Conservation (phyloP, 2,329 filamentous ascomycete genomes). For the Colletotrichum simmondsii region DNA sequence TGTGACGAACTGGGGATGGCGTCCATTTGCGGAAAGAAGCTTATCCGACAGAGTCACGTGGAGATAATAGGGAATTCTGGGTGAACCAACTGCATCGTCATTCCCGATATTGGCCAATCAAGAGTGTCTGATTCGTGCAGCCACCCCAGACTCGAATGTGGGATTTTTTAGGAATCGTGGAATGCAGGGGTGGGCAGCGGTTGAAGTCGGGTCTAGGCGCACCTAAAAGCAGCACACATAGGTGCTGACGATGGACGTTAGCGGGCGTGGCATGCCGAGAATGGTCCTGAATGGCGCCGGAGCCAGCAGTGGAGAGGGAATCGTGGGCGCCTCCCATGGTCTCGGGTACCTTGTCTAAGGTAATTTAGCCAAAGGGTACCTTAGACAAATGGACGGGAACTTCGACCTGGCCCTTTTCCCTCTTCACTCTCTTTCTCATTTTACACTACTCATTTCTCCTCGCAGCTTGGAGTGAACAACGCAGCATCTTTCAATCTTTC, state of each 20-base stretch:
- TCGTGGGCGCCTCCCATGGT: conserved; percentile 3
- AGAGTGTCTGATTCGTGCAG: background rate
- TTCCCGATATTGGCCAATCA: conserved; percentile 12
- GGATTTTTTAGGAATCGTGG: conserved; percentile 6
- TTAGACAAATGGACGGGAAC: background rate
- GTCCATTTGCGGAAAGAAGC: conserved; percentile 4
- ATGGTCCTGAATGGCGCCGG: background rate
- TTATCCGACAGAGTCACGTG: conserved; percentile 25
- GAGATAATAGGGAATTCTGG: background rate
- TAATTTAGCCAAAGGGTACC: conserved; percentile 3
- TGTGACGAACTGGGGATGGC: background rate
- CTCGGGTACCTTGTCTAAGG: conserved; percentile 31
- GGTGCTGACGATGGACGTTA: background rate
- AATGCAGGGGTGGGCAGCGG: conserved; percentile 10
- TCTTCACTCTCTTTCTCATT: background rate
- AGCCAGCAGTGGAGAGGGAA: background rate
- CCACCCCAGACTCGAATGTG: background rate
- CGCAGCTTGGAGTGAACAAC: background rate
- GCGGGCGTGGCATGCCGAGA: background rate
- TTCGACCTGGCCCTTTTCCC: background rate
- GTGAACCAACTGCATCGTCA: background rate
- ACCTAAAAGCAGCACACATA: background rate
- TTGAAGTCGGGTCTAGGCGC: conserved; percentile 6
- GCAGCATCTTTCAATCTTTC: background rate
- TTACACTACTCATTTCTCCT: background rate